A percentile compares a stretch with the other conserved stretches of the same genome.
These are phyloP conservation scores for Auriscalpium microsporum DNA, from an alignment of 768 basidiomycete genomes.

Conservation along the genomic window DNA sequence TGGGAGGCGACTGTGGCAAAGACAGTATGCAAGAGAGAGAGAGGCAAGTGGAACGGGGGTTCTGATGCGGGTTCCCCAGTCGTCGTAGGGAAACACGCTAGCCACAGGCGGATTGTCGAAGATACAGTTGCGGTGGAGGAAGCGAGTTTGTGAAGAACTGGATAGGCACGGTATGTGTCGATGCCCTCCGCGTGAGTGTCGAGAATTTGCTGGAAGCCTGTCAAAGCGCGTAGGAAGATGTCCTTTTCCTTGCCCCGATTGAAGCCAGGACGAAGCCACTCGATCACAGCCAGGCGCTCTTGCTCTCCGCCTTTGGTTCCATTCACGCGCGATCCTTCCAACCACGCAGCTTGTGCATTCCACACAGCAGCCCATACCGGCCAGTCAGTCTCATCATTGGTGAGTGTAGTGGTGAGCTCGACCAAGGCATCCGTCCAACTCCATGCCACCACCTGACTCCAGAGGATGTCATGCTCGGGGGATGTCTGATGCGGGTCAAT, in stretches of 20 bases:
- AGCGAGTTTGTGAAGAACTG: conserved; percentile 24
- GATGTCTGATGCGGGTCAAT: conserved; percentile 86
- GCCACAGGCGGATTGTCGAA: conserved; percentile 52
- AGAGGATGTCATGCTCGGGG: conserved; percentile 79
- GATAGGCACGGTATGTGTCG: conserved; percentile 1
- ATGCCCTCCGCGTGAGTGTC: conserved; percentile 6
- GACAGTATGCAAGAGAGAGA: conserved; percentile 43
- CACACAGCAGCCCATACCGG: conserved; percentile 34
- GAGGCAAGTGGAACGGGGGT: conserved; percentile 58
- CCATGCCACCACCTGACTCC: conserved; percentile 81
- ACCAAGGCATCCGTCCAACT: conserved; percentile 58
- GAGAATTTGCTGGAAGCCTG: conserved; percentile 13
- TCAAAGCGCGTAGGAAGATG: conserved; percentile 17
- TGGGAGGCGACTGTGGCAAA: conserved; percentile 43
- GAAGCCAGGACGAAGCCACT: conserved; percentile 33
- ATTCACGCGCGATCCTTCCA: conserved; percentile 73
- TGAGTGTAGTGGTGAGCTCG: conserved; percentile 29
- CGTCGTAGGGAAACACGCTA: conserved; percentile 47
- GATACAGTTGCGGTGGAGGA: conserved; percentile 31
- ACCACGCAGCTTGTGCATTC: conserved; percentile 54
- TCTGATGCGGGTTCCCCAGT: conserved; percentile 29
- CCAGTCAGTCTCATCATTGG: conserved; percentile 18
- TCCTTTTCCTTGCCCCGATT: conserved; percentile 21
- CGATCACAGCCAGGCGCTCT: conserved; percentile 40
- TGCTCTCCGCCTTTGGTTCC: conserved; percentile 53